Base-by-base conservation (phyloP, 1,284 basidiomycete species). In the Entoloma clypeatum region DNA sequence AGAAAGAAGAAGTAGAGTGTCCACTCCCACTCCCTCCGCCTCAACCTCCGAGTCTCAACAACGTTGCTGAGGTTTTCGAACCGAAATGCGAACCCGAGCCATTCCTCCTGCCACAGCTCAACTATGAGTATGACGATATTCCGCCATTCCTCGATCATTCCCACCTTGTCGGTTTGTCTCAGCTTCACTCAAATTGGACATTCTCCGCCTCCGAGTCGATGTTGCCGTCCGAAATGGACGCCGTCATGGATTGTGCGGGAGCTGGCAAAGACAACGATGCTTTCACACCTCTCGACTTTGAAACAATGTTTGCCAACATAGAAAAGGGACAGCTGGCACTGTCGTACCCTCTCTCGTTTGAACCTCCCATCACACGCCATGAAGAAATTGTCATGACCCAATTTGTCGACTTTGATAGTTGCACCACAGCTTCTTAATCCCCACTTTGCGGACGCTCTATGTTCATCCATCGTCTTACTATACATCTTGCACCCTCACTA, bases 21-120 rank as follows among this genome's bases (percentile, higher is more conserved):
- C n/a, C n/a, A n/a, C n/a, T n/a, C n/a, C n/a, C n/a, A n/a, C n/a
- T n/a, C n/a, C n/a, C n/a, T n/a, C n/a, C 42, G 1, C 28, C 50
- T 14, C 48, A 44, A 14, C 54, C 48, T 5, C 41, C 49, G 7
- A 45, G 45, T 32, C 49, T 51, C 25, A 47, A 54, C 13, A 23
- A 13, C 21, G 45, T 43, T 28, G 41, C 43, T 16, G 43, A 45
- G 10, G 47, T 44, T 13, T 55, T 54, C 28, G 50, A 43, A 9
- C 42, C 43, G 27, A 47, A 48, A 22, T 11, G 48, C 5, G 26
- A 35, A 25, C 9, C 41, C 22, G 16, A 18, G 2, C 41, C 42
- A 3, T 36, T 41, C n/a, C 25, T 26, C 14, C 26, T 43, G 24
- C 31, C 21, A 7, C 17, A 32, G 10, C n/a, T 36, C 14, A 9